A percentile compares a stretch with the other conserved stretches of the same genome.
Conservation (phyloP, 176 grass and related monocot genomes). For the Cenchrus fungigraminus region DNA sequence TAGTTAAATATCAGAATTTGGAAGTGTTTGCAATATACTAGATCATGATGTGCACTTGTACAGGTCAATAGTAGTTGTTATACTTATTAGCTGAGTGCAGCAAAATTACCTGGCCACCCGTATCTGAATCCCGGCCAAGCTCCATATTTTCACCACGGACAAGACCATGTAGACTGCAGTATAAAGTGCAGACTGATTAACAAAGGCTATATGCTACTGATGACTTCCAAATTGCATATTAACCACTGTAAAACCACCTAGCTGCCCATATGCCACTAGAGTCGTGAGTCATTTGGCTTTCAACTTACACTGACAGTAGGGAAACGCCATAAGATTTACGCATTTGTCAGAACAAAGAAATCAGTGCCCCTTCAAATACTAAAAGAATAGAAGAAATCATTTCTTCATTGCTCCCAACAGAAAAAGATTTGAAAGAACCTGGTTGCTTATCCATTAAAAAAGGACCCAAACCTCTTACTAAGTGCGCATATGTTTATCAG, state of each 20-base stretch:
- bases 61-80: neutral
- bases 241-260: neutral
- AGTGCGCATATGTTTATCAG: neutral
- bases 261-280: neutral
- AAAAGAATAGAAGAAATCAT: neutral
- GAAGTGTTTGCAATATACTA: neutral
- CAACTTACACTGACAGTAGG: neutral
- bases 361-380: neutral
- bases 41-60: neutral
- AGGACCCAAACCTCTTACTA: neutral
- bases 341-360: neutral
- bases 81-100: constrained; percentile 11
- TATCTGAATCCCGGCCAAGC: constrained; percentile 86
- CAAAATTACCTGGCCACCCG: constrained; percentile 76
- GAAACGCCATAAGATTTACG: neutral
- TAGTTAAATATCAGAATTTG: neutral
- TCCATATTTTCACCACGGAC: constrained; percentile 88
- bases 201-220: neutral
- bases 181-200: constrained; percentile 30
- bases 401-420: neutral
- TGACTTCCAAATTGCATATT: constrained; percentile 17
- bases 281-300: constrained; percentile 5
- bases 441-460: neutral
- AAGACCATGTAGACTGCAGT: constrained; percentile 71
- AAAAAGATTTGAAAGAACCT: neutral